Conservation (phyloP, 106 monocot genomes). For the Dactylorhiza incarnata region DNA sequence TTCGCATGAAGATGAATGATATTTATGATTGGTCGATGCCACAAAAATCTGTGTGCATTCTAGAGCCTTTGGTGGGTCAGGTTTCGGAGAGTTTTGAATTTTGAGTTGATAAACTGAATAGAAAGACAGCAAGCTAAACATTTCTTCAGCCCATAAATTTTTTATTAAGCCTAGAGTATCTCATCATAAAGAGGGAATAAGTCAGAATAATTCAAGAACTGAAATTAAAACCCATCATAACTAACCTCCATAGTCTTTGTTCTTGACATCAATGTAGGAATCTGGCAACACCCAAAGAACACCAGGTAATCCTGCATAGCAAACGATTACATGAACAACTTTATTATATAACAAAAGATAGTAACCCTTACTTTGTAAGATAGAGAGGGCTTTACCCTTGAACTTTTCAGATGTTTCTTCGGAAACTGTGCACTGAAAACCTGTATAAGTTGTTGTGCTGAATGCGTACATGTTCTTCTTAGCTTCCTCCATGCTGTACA, state of each 20-base stretch:
- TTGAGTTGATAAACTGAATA: no score
- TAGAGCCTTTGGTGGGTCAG: no score
- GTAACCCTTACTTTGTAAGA: not conserved
- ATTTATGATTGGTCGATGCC: not conserved
- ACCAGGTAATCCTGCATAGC: constrained; percentile 70
- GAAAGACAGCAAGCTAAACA: no score
- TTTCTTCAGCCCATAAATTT: no score
- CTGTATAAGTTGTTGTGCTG: constrained; percentile 94
- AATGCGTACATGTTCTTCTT: constrained; percentile 99
- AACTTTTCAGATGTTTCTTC: constrained; percentile 98
- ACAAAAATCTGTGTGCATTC: not conserved
- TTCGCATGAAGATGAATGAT: not conserved
- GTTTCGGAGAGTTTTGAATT: no score
- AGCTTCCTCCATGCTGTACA: constrained; percentile 91
- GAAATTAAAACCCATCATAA: no score
- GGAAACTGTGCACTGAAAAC: constrained; percentile 84
- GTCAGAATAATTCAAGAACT: no score
- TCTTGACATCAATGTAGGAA: constrained; percentile 76
- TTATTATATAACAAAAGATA: not conserved
- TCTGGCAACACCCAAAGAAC: constrained; percentile 96
- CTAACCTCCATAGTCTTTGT: no score
- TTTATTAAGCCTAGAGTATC: no score
- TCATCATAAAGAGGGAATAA: no score
- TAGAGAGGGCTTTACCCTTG: constrained; percentile 40
- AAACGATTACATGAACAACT: not conserved